Conservation (phyloP, 1,284 basidiomycete species). For the Phellopilus nigrolimitatus region DNA sequence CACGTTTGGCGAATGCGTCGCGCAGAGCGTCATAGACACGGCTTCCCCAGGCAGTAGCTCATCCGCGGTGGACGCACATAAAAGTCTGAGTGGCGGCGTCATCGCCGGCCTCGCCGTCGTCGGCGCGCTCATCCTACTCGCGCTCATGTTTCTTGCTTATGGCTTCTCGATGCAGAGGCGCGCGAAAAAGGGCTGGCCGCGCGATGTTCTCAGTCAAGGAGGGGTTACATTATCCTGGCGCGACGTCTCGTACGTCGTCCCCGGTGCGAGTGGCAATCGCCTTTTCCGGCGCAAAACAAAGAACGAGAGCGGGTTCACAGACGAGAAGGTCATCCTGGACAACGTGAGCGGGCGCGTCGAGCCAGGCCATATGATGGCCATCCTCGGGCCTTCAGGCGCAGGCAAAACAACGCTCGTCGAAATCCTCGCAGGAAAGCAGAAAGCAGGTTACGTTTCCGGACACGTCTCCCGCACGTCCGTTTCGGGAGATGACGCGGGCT, state of each 20-base stretch:
- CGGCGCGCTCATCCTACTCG: conserved; percentile 56
- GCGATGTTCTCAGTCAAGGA: conserved; percentile 25
- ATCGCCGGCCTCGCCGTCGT: conserved; percentile 85
- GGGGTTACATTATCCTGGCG: conserved; percentile 68
- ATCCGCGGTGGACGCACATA: conserved; percentile 28
- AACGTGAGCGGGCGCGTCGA: conserved; percentile 61
- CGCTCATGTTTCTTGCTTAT: conserved; percentile 52
- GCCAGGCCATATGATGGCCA: conserved; percentile 80
- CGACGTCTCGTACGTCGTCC: conserved; percentile 63
- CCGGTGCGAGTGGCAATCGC: conserved; percentile 25
- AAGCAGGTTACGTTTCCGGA: conserved; percentile 66
- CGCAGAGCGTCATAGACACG: conserved; percentile 69
- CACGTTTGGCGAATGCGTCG: conserved; percentile 81
- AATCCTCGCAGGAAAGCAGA: conserved; percentile 73
- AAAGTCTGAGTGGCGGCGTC: conserved; percentile 66
- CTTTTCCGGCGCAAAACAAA: conserved; percentile 10
- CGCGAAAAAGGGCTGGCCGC: conserved; percentile 42
- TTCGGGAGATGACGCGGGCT: conserved; percentile 36
- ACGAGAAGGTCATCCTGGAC: conserved; percentile 70
- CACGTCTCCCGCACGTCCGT: conserved; percentile 46
- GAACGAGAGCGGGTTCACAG: conserved; percentile 24
- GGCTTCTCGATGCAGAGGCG: conserved; percentile 59
- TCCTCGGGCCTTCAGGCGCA: conserved; percentile 85
- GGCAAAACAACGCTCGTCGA: conserved; percentile 86
- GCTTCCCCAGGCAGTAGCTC: conserved; percentile 31